Evolutionary conservation across 306 rosid species (phyloP), one percentile per base, ranked within the genome.

Genomic region (Castanea sativa): DNA sequence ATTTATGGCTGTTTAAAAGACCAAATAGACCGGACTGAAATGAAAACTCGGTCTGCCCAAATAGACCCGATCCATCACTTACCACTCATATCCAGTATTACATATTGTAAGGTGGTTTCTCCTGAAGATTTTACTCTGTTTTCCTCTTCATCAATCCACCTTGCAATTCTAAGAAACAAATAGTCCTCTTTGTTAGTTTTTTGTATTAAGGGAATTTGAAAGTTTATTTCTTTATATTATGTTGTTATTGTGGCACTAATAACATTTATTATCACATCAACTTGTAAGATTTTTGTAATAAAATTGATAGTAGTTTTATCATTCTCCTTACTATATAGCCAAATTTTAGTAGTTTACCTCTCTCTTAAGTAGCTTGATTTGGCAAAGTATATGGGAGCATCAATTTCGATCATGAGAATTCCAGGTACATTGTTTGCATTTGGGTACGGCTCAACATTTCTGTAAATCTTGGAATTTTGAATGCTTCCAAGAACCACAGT

Each of bases 111-210:
- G 85, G 83, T 89, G 59, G 86, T 78, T 76, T 93, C 97, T 13
- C 82, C 93, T 2, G 90, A 29, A 60, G 84, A 79, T 79, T 91
- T 92, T 55, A 91, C 85, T 75, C 90, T 87, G 63, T 90, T 97
- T 86, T 92, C 98, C 83, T 95, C 99, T 45, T 95, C 98, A 82
- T 91, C 90, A 87, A 95, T 87, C 99, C 97, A 91, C 86, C 98
- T 91, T 74, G 89, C 38, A 87, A 93, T 93, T 88, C 99, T 95
- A 80, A 78, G 20, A 83, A 55, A 71, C 35, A 76, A 41, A 45
- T 6, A 63, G 29, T 58, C 61, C 18, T 61, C 77, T 71, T 19
- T 53, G 45, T 23, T 71, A 51, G 76, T 64, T 43, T 43, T 43
- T 56, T 64, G 51, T 52, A 76, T 33, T 33, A 33, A 49, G 43